Percentiles rank a stretch among this genome's conserved stretches.
Evolutionary conservation across 257 asterid species (phyloP).

Genomic region (Cordia subcordata): DNA sequence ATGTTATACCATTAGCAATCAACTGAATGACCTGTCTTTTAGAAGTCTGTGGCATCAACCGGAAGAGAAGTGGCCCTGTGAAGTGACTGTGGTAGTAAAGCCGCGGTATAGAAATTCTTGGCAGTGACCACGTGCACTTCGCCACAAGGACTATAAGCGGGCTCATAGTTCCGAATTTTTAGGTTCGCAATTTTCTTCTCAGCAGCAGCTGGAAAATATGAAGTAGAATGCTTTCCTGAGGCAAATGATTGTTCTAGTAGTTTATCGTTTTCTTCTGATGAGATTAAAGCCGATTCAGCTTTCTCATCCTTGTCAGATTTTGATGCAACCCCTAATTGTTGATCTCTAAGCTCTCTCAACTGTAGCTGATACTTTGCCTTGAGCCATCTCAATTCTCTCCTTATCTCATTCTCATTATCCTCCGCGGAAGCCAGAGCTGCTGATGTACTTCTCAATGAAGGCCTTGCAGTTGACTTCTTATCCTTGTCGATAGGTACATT

Average conservation of each 20-base stretch:
- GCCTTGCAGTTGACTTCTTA: background rate
- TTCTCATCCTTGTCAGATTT: conserved; percentile 20
- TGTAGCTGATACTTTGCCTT: conserved; percentile 64
- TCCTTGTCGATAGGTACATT: conserved; percentile 9
- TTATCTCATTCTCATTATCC: conserved; percentile 41
- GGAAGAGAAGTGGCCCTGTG: conserved; percentile 67
- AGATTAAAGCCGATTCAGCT: conserved; percentile 5
- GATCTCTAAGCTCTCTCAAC: conserved; percentile 45
- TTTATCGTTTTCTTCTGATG: conserved; percentile 11
- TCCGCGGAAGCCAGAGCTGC: conserved; percentile 17
- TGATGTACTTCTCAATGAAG: conserved; percentile 19
- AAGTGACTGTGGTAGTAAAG: conserved; percentile 42
- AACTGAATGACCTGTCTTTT: conserved; percentile 3
- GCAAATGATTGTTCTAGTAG: conserved; percentile 13
- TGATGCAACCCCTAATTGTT: conserved; percentile 30
- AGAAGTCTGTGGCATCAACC: conserved; percentile 64
- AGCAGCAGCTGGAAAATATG: conserved; percentile 12
- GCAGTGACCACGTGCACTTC: conserved; percentile 56
- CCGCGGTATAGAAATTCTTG: conserved; percentile 43
- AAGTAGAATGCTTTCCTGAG: conserved; percentile 18
- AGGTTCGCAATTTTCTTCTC: conserved; percentile 22
- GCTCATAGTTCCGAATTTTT: conserved; percentile 27
- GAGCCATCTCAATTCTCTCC: conserved; percentile 59
- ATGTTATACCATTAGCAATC: too few species aligned
- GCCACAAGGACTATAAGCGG: conserved; percentile 39